These are phyloP conservation scores for Colletotrichum truncatum DNA, from an alignment of 2,329 filamentous ascomycete genomes.

Conservation along the genomic window DNA sequence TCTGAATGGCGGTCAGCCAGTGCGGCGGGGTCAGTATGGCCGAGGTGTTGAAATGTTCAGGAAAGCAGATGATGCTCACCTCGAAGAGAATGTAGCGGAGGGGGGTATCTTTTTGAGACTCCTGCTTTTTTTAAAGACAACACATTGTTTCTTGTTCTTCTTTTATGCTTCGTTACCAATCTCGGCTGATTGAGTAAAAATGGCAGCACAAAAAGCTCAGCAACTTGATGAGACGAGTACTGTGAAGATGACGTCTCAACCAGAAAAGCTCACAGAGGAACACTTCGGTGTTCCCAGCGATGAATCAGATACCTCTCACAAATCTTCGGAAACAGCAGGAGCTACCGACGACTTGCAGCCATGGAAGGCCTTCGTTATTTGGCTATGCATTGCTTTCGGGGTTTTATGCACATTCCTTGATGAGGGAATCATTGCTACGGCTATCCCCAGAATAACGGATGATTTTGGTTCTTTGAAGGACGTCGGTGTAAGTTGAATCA, in stretches of 20 bases:
- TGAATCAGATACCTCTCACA: not conserved
- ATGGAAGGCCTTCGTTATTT: constrained; percentile 12
- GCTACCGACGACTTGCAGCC: not conserved
- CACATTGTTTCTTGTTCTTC: not conserved
- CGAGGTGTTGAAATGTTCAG: not conserved
- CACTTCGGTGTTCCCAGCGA: not conserved
- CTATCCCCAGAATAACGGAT: constrained; percentile 43
- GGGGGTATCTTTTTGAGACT: too few species aligned
- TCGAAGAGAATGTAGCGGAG: too few species aligned
- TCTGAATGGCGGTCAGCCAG: constrained; percentile 6
- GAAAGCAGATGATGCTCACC: not conserved
- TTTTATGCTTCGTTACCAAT: accelerated
- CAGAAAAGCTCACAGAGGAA: not conserved
- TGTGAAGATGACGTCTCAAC: not conserved
- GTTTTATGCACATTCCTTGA: constrained; percentile 17
- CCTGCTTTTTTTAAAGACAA: too few species aligned
- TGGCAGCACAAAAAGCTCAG: accelerated
- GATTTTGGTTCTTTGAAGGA: constrained; percentile 50
- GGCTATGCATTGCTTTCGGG: constrained; percentile 6
- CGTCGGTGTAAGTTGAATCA: constrained; percentile 45
- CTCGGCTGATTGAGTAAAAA: not conserved
- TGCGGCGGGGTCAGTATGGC: not conserved
- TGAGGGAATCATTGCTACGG: constrained; percentile 45
- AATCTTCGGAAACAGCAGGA: accelerated
- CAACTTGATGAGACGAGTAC: not conserved